Conservation (phyloP, 2,329 filamentous ascomycete species). For the Alternaria atra region DNA sequence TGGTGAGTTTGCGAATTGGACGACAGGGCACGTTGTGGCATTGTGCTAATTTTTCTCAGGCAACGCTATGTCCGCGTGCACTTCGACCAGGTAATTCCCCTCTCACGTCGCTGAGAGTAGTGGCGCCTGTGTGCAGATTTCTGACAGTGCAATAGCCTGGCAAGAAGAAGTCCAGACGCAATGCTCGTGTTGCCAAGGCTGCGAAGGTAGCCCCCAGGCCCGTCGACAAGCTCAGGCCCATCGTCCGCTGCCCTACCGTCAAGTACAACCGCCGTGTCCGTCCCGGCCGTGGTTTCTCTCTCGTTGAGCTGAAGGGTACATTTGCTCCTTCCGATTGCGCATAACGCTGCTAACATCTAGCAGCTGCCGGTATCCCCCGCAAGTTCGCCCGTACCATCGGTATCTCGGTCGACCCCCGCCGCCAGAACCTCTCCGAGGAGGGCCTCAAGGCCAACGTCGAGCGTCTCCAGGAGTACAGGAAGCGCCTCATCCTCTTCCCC, state of each 20-base stretch:
- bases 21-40: not conserved
- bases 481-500: conserved; percentile 96
- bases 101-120: conserved; percentile 60
- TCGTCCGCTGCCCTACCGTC: conserved; percentile 85
- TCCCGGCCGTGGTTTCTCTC: conserved; percentile 95
- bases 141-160: conserved; percentile 73
- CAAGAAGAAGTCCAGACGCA: conserved; percentile 91
- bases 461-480: conserved; percentile 97
- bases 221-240: conserved; percentile 93
- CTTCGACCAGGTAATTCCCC: conserved; percentile 95
- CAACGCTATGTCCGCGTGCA: conserved; percentile 98
- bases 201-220: conserved; percentile 94
- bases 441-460: conserved; percentile 92
- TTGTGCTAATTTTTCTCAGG: conserved; percentile 59
- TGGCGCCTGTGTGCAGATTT: conserved; percentile 58
- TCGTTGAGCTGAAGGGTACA: conserved; percentile 95
- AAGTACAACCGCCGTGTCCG: conserved; percentile 92
- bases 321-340: not conserved
- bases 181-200: conserved; percentile 93
- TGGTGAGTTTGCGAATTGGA: conserved; percentile 53
- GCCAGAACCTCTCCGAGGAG: conserved; percentile 97
- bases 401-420: conserved; percentile 94
- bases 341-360: conserved; percentile 30
- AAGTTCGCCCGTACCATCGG: conserved; percentile 95
- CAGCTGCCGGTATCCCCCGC: conserved; percentile 96